Conservation (phyloP, 805 yeast species). For the Yamadazyma takamatsuzukensis region DNA sequence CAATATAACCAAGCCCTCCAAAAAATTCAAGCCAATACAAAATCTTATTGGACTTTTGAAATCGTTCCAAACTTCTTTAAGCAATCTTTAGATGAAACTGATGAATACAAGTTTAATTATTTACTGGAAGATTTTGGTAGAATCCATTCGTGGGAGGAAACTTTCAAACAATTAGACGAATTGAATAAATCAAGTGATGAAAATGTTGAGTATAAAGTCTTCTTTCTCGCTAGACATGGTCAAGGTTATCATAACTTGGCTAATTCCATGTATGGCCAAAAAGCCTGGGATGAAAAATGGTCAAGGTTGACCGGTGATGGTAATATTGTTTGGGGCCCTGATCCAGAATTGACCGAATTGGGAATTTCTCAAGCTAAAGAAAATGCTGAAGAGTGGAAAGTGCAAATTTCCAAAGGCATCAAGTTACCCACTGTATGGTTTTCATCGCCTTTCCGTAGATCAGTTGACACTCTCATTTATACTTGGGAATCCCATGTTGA, state of each 20-base stretch:
- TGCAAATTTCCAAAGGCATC: constrained; percentile 17
- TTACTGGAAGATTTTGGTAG: constrained; percentile 43
- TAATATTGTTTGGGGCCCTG: constrained; percentile 47
- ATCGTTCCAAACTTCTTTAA: constrained; percentile 41
- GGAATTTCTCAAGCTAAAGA: constrained; percentile 45
- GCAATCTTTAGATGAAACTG: constrained; percentile 41
- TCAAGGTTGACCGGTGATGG: constrained; percentile 44
- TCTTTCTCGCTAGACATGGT: constrained; percentile 51
- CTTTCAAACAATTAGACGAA: constrained; percentile 23
- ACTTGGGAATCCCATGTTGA: constrained; percentile 42
- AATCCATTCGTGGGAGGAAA: constrained; percentile 31
- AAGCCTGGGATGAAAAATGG: constrained; percentile 46
- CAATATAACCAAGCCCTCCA: constrained; percentile 10
- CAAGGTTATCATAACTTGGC: constrained; percentile 53
- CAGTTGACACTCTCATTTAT: constrained; percentile 44
- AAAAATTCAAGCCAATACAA: constrained; percentile 5
- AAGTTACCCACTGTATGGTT: constrained; percentile 41
- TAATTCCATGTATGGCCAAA: constrained; percentile 42
- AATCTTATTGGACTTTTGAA: constrained; percentile 33
- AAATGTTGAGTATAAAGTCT: constrained; percentile 39
- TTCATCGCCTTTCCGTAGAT: constrained; percentile 50
- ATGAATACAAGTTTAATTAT: constrained; percentile 40
- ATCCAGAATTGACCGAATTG: constrained; percentile 45
- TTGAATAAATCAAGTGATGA: constrained; percentile 28
- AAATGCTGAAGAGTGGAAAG: constrained; percentile 38